A percentile compares a stretch with the other conserved stretches of the same genome.
Evolutionary conservation across 2,329 filamentous ascomycete species (phyloP).

Genomic region (Penicillium griseofulvum): DNA sequence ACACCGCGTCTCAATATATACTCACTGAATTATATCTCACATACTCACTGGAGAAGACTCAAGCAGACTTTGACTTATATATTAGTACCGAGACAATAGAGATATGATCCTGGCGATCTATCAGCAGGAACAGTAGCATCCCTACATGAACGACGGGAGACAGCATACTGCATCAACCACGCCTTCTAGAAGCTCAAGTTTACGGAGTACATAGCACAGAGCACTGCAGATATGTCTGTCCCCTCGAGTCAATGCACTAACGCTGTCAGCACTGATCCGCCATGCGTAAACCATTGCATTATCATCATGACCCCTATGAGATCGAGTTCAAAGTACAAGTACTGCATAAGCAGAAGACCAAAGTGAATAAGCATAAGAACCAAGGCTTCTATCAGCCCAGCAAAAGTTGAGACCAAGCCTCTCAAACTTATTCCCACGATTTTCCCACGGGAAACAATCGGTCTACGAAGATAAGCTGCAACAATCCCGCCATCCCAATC

Average conservation of each 20-base stretch:
- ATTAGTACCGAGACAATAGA: neutral
- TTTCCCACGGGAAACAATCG: conserved; percentile 7
- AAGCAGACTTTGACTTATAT: neutral
- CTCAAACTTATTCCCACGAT: neutral
- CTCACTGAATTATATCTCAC: neutral
- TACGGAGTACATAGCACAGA: conserved; percentile 7
- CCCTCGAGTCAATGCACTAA: conserved; percentile 3
- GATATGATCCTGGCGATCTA: neutral
- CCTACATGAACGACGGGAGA: conserved; percentile 11
- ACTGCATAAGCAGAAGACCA: neutral
- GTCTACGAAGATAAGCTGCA: conserved; percentile 4
- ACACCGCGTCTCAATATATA: neutral
- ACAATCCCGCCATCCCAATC: neutral
- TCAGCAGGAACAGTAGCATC: conserved; percentile 8
- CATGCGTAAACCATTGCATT: conserved; percentile 6
- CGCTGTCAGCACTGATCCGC: conserved; percentile 7
- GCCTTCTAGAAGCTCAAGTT: conserved; percentile 4
- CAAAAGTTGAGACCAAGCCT: neutral
- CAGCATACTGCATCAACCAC: conserved; percentile 12
- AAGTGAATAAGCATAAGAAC: neutral
- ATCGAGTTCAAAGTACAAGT: neutral
- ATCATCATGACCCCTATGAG: neutral
- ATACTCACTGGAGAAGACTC: neutral
- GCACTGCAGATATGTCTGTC: conserved; percentile 6
- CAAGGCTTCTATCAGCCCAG: neutral